Evolutionary conservation across 1,139 yeast species (phyloP), one percentile per base, ranked within the genome.

Genomic region (Saccharomyces pastorianus): DNA sequence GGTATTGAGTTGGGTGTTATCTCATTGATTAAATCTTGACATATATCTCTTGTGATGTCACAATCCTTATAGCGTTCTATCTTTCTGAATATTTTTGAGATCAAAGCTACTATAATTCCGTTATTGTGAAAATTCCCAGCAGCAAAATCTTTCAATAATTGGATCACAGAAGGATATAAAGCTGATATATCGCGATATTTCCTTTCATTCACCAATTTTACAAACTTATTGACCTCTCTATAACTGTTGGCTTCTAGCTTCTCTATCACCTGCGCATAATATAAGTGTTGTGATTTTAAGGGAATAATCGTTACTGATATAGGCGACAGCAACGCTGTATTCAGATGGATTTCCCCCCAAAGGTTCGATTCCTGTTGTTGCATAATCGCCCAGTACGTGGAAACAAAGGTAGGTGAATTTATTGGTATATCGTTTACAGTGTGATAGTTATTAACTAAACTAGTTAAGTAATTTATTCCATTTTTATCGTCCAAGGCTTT

Each of bases 231-330:
- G 11, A 65, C 48, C 27, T 52, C 52, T 6, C 53, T 50, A 41
- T 58, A 56, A 29, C 60, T 55, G 20, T 62, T 49, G 2, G 53
- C 46, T 46, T 58, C 54, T 25, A 60, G 48, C 5, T 53, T 51
- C 14, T 52, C 48, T 2, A 64, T 27, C 9, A 60, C 49, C 13
- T 58, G 28, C 2, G 62, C 57, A 46, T 64, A 62, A 49, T 59
- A 61, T 5, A 59, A 46, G 48, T 61, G 64, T 29, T 59, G 55
- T 13, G 63, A 55, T 11, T 52, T 51, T 3, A 66, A 52, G 1
- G 71, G 71, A 27, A 65, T 50, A 2, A 65, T 58, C 8, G 67
- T 63, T 9, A 67, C 68, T 0, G 70, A 61, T 4, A 63, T 55
- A 6, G 71, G 71, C 6, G 64, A 56, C 20, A 64, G 52, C 14